Evolutionary conservation across 148 eudicot genomes (phyloP), one percentile per base, ranked within the genome.

Genomic region (Heliamphora exappendiculata): DNA sequence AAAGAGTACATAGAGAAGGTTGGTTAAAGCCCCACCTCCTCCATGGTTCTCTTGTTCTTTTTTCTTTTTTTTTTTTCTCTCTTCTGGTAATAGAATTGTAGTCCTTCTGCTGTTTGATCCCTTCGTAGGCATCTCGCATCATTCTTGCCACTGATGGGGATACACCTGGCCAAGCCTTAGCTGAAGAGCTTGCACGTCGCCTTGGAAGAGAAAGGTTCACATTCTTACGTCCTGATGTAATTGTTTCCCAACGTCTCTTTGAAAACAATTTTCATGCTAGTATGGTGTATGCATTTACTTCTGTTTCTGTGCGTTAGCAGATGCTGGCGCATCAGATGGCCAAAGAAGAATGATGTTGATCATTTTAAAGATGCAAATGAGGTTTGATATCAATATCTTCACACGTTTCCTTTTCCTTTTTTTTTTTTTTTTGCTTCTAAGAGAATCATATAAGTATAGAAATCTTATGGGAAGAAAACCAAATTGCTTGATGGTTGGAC

Each of bases 241-340:
- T 68, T 4, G 22, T 67, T 22, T 37, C 17, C 63, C 20, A 10
- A 41, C 44, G 5, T 63, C 74, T 45, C 54, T 37, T n/a, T 58
- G 51, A 19, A 65, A 62, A 58, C 31, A 12, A 7, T 78, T 7
- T 57, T 17, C 62, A 9, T 24, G n/a, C 36, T 31, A 28, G 31
- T 36, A 29, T 36, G 4, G 17, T 75, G 51, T 49, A 45, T 4
- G 31, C 64, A 54, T 37, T 65, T 34, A 65, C 79, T 50, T 28
- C 26, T 20, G 26, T 78, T 76, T 45, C 12, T 69, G 68, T 73
- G 59, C 41, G 65, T 53, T 70, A 49, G 50, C 84, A 94, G 98
- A 88, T 95, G 98, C 81, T 95, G 98, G 98, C 89, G 94, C 77
- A 88, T 95, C 71, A 87, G 75, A 72, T 95, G 98, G 98, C 98